Base-by-base conservation (phyloP, 169 alveolate species). In the Plasmodium knowlesi region DNA sequence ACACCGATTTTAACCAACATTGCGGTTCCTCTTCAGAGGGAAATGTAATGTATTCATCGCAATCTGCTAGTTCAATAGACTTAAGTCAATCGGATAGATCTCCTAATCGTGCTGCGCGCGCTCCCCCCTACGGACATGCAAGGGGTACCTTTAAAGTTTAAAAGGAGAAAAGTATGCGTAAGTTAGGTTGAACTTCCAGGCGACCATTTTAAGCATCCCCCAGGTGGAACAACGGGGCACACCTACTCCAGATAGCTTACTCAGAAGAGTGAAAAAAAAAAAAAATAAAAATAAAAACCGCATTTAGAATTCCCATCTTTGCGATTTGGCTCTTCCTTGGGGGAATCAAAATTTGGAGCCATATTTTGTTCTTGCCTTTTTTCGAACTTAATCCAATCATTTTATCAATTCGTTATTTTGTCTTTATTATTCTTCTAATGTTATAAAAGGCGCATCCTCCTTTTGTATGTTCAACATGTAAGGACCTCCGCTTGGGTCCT, bases 1-100 rank as follows among this genome's bases (percentile, higher is more conserved):
- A 5, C 10, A 28, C 14, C 16, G 28, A 84, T 73, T 43, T 25
- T 67, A 71, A 34, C 34, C 25, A 43, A 39, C 78, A 37, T 25
- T 41, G 61, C 41, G 78, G 81, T 16, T 41, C 84, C 9, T 84
- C 92, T 28, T 71, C 76, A 4, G 81, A 71, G 54, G 53, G 92
- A 39, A 70, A 83, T n/a, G 8, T 43, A 32, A 54, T 82, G 32
- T 71, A 84, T 41, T 71, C 92, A 54, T 70, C 76, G 54, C 78
- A 70, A 25, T 84, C 79, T 22, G 78, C 53, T 71, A 71, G 19
- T 16, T 73, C 84, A 9, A 54, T 28, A 71, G 53, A 34, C 70
- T 70, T 67, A 71, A 71, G 83, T 53, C 70, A 37, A 30, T 71
- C 83, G 30, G 74, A 71, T n/a, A 67, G 34, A 8, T 61, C 67